Percentiles rank a stretch among this genome's conserved stretches.
These are phyloP conservation scores for Asterionellopsis glacialis DNA, from an alignment of 108 stramenopile species.

Conservation along the genomic window DNA sequence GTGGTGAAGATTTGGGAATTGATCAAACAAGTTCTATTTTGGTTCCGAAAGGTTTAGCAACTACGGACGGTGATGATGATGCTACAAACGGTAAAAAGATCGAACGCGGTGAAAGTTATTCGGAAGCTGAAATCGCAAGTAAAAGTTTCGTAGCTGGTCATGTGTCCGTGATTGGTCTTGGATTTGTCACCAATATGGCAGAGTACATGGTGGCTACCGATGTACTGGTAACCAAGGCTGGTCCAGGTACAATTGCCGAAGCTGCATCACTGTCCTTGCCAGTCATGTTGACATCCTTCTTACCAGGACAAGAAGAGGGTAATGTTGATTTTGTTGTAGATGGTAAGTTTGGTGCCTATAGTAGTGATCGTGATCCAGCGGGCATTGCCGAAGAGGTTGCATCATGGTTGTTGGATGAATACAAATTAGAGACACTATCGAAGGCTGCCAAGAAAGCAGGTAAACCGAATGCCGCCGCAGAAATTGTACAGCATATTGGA, in stretches of 20 bases:
- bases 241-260: constrained; percentile 98
- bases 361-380: constrained; percentile 63
- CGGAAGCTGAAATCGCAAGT: constrained; percentile 19
- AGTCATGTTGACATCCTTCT: constrained; percentile 86
- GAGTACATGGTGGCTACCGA: constrained; percentile 97
- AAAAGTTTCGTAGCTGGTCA: constrained; percentile 26
- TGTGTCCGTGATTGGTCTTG: constrained; percentile 69
- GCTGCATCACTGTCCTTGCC: constrained; percentile 92
- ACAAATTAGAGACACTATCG: constrained; percentile 52
- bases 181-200: constrained; percentile 93
- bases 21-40: too few relatives aligned
- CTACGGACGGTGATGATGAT: background rate
- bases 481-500: constrained; percentile 78
- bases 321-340: constrained; percentile 85
- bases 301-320: constrained; percentile 89
- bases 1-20: too few relatives aligned
- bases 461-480: constrained; percentile 70
- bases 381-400: constrained; percentile 72
- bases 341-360: constrained; percentile 69
- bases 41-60: too few relatives aligned
- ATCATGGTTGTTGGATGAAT: constrained; percentile 58
- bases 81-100: constrained; percentile 1
- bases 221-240: constrained; percentile 92
- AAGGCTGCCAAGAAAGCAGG: constrained; percentile 57
- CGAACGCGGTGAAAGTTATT: constrained; percentile 36